Base-by-base conservation (phyloP, 768 basidiomycete genomes). In the Mycena haematopus region DNA sequence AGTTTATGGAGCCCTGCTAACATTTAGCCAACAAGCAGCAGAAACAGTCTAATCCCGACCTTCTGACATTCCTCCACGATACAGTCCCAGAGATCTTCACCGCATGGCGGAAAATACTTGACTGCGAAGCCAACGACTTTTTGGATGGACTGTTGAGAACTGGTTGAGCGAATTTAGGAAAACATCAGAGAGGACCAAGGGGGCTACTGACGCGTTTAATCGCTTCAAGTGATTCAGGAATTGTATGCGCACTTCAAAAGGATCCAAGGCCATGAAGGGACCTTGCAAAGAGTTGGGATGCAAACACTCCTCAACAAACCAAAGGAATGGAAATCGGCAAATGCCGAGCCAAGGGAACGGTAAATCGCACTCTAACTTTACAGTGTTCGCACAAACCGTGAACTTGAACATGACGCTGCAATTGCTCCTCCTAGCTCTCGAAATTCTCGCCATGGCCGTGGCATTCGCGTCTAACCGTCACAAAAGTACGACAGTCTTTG, bases 71-170 rank as follows among this genome's bases (percentile, higher is more conserved):
- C 93, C 72, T 96, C 94, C 25, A 95, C 76, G 40, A 96, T 84
- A 68, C 94, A 96, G 68, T 96, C 94, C 95, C 95, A 96, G 13
- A 96, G 75, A 74, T 97, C 94, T 69, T 96, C 94, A 7, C 92
- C 94, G 58, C 93, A 95, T 59, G 84, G 84, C 10, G 66, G 62
- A 56, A 64, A 67, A 33, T 55, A 61, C 60, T 67, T 67, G 65
- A 54, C 9, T 42, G 60, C 66, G 31, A 67, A 67, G 35, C 62
- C 62, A 51, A 67, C 62, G 22, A 64, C 62, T 60, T 67, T 67
- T 64, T 64, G 66, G 0, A 67, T 67, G 33, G 66, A 67, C 55
- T 67, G 66, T 58, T 67, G 66, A 25, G 66, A 67, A 56, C 66
- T 67, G 52, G 51, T 52, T 67, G 58, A 60, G 66, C 66, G 14